Percentiles rank a stretch among this genome's conserved stretches.
phyloP scores from a whole-genome alignment of 768 basidiomycete genomes.

The Coprinopsis marcescibilis region DNA sequence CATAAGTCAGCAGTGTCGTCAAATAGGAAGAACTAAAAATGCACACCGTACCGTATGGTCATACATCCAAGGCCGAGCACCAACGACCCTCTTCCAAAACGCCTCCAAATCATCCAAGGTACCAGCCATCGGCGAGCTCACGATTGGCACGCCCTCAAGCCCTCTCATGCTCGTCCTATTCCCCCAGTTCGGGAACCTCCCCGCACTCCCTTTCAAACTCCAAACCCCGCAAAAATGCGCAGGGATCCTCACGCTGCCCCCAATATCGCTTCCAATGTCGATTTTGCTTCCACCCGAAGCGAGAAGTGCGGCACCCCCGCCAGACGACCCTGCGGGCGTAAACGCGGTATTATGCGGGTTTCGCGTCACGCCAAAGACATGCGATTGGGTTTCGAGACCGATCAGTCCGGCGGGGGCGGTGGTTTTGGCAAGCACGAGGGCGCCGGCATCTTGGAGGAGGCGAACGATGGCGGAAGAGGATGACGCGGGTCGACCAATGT shows the following conservation, averaged over 20 bases:
- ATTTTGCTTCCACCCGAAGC: slow-evolving; percentile 61
- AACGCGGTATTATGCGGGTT: slow-evolving; percentile 57
- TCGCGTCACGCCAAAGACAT: slow-evolving; percentile 54
- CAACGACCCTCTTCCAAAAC: slow-evolving; percentile 58
- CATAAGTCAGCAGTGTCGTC: slow-evolving; percentile 13
- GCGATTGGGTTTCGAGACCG: slow-evolving; percentile 51
- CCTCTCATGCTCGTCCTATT: slow-evolving; percentile 42
- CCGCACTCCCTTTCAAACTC: slow-evolving; percentile 54
- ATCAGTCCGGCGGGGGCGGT: slow-evolving; percentile 52
- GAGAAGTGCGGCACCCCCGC: slow-evolving; percentile 64
- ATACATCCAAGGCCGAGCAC: slow-evolving; percentile 61
- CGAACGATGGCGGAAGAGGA: slow-evolving; percentile 50
- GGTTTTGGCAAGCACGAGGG: slow-evolving; percentile 60
- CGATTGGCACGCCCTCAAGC: slow-evolving; percentile 48
- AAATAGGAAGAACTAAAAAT: slow-evolving; percentile 20
- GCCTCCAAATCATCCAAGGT: slow-evolving; percentile 58
- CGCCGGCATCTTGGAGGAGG: slow-evolving; percentile 56
- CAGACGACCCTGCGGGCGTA: slow-evolving; percentile 58
- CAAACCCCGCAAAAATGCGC: slow-evolving; percentile 71
- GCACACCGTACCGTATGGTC: slow-evolving; percentile 46
- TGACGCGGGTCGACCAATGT: slow-evolving; percentile 36
- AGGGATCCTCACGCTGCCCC: slow-evolving; percentile 67
- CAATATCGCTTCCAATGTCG: slow-evolving; percentile 70
- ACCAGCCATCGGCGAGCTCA: slow-evolving; percentile 56
- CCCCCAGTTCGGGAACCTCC: slow-evolving; percentile 53